Percentiles rank a stretch among this genome's conserved stretches.
Evolutionary conservation across 176 grass and related monocot genomes (phyloP).

Genomic region (Oryza nivara): DNA sequence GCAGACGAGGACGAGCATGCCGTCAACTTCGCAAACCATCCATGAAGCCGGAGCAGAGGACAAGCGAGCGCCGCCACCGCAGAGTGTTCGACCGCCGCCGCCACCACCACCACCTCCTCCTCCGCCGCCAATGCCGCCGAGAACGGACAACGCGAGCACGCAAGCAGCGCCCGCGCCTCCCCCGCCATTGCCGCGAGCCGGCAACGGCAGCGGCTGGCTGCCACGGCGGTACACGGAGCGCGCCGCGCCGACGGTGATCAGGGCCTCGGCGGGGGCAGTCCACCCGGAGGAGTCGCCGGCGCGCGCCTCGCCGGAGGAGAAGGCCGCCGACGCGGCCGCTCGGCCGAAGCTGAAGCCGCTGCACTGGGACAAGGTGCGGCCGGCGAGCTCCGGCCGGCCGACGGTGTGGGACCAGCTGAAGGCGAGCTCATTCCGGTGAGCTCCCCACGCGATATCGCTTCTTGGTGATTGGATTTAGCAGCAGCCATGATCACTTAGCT

Average conservation of each 20-base stretch:
- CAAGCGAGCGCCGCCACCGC: conserved; percentile 38
- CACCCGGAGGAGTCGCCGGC: conserved; percentile 38
- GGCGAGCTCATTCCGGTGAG: conserved; percentile 78
- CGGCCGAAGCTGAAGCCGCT: conserved; percentile 68
- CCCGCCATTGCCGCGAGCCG: conserved; percentile 40
- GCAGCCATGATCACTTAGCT: conserved; percentile 12
- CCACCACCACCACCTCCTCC: conserved; percentile 43
- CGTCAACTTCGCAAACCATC: conserved; percentile 25
- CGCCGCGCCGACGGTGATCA: conserved; percentile 49
- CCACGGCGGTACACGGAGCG: conserved; percentile 41
- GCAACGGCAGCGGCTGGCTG: conserved; percentile 60
- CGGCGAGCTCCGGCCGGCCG: conserved; percentile 60
- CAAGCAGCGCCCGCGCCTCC: conserved; percentile 38
- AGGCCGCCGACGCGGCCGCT: conserved; percentile 26
- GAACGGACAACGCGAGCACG: background rate
- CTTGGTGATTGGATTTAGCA: background rate
- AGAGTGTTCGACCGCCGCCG: background rate
- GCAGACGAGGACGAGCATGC: conserved; percentile 45
- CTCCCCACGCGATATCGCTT: background rate
- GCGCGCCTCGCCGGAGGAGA: conserved; percentile 27
- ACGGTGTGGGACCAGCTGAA: conserved; percentile 87
- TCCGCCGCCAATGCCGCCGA: conserved; percentile 36
- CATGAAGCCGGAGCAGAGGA: conserved; percentile 41
- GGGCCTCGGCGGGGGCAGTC: conserved; percentile 41
- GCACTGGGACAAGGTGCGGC: conserved; percentile 78